These are phyloP conservation scores for Albophoma yamanashiensis DNA, from an alignment of 2,329 filamentous ascomycete genomes.

Conservation along the genomic window DNA sequence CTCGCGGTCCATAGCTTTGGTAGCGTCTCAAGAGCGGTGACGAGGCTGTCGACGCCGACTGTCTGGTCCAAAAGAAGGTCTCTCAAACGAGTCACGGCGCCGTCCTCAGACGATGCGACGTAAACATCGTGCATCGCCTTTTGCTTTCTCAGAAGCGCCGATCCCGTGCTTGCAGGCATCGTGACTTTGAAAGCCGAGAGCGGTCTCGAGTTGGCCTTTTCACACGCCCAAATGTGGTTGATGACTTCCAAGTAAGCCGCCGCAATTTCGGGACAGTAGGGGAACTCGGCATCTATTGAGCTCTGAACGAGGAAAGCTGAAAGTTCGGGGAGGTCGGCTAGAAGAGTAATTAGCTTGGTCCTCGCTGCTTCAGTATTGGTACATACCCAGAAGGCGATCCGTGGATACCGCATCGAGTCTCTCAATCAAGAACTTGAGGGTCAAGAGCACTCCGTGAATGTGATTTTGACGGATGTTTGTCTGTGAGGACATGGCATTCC, in stretches of 20 bases:
- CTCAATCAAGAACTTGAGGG: conserved; percentile 45
- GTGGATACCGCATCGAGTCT: conserved; percentile 36
- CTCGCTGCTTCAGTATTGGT: background rate
- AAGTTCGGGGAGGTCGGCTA: conserved; percentile 20
- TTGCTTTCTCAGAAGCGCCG: conserved; percentile 30
- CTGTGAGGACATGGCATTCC: conserved; percentile 12
- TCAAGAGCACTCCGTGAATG: conserved; percentile 47
- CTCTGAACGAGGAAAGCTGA: conserved; percentile 16
- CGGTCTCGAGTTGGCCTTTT: conserved; percentile 9
- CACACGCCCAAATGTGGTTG: conserved; percentile 27
- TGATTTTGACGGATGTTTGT: conserved; percentile 33
- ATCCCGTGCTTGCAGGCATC: conserved; percentile 8
- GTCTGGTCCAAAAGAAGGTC: conserved; percentile 16
- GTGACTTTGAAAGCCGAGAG: conserved; percentile 11
- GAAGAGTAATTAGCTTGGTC: background rate
- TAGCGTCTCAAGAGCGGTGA: conserved; percentile 22
- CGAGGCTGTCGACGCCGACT: conserved; percentile 22
- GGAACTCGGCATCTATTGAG: conserved; percentile 11
- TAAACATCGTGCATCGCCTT: conserved; percentile 25
- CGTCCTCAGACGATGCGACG: conserved; percentile 13
- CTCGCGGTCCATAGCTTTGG: conserved; percentile 19
- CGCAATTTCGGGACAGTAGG: conserved; percentile 28
- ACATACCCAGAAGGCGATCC: conserved; percentile 31
- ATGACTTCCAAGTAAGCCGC: conserved; percentile 35
- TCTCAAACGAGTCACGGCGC: conserved; percentile 12